A percentile compares a stretch with the other conserved stretches of the same genome.
Evolutionary conservation across 106 monocot genomes (phyloP).

Genomic region (Apostasia shenzhenica): DNA sequence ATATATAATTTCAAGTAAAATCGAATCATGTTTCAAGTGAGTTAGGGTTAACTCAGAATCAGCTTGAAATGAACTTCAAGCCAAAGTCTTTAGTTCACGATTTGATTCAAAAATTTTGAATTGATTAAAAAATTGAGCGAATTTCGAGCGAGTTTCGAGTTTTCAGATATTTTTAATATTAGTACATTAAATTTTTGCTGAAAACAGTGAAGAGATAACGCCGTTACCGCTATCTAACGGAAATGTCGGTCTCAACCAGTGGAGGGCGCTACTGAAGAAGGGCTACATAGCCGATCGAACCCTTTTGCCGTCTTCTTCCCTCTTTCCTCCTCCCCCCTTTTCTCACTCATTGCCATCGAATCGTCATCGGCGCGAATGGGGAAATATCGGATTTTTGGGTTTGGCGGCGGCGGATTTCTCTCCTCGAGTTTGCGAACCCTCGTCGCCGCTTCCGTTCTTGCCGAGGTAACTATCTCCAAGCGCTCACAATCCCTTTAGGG

Average conservation of each 20-base stretch:
- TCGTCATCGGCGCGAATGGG: neutral
- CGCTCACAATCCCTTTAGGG: constrained; percentile 8
- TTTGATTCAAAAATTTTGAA: no score
- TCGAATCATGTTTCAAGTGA: no score
- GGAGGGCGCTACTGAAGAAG: constrained; percentile 19
- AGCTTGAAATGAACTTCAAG: no score
- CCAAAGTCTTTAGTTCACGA: no score
- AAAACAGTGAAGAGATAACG: neutral
- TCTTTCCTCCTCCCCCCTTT: constrained; percentile 1
- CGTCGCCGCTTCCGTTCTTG: neutral
- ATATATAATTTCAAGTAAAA: no score
- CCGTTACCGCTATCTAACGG: constrained; percentile 20
- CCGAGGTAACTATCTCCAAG: constrained; percentile 18
- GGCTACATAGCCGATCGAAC: constrained; percentile 12
- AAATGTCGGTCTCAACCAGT: constrained; percentile 20
- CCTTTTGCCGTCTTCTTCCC: neutral
- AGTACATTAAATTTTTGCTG: no score
- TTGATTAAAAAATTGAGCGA: no score
- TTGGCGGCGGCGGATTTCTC: neutral
- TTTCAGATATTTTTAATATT: no score
- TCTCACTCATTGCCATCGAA: neutral
- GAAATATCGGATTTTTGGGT: neutral
- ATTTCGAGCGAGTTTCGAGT: no score
- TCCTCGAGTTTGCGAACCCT: constrained; percentile 8
- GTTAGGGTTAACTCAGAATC: no score